Percentiles rank a stretch among this genome's conserved stretches.
phyloP scores from a whole-genome alignment of 2,329 filamentous ascomycete genomes.

The Samsoniella hepiali region DNA sequence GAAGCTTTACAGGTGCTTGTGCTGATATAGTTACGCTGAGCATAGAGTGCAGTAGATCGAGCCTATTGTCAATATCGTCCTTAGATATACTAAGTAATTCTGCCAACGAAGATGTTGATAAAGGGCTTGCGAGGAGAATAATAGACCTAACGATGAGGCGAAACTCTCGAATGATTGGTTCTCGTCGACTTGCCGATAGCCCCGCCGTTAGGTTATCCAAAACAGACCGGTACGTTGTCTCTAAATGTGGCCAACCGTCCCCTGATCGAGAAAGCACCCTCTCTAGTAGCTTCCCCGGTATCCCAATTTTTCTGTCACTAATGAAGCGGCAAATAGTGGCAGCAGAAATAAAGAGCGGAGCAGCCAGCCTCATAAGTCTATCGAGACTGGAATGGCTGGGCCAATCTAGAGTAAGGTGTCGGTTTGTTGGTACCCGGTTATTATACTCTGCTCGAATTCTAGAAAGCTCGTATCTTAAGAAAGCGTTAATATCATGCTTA shows the following conservation, averaged over 20 bases:
- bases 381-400: conserved; percentile 22
- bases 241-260: too few species aligned
- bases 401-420: conserved; percentile 28
- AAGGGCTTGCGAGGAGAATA: conserved; percentile 29
- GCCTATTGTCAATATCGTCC: conserved; percentile 22
- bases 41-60: conserved; percentile 35
- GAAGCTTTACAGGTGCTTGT: conserved; percentile 26
- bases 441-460: conserved; percentile 30
- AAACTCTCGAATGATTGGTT: too few species aligned
- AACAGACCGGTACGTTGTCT: too few species aligned
- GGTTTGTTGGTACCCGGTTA: background rate
- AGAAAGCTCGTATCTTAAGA: conserved; percentile 30
- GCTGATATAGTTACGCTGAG: conserved; percentile 28
- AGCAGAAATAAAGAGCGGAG: conserved; percentile 25
- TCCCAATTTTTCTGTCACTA: conserved; percentile 14
- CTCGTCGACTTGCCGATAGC: too few species aligned
- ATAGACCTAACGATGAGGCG: conserved; percentile 31
- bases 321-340: conserved; percentile 26
- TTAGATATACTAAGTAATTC: conserved; percentile 26
- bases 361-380: conserved; percentile 12
- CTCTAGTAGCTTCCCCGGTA: conserved; percentile 23
- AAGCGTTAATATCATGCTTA: conserved; percentile 36
- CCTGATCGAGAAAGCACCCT: conserved; percentile 21
- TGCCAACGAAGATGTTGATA: conserved; percentile 28
- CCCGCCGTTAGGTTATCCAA: too few species aligned